phyloP scores from a whole-genome alignment of 2,329 filamentous ascomycete species.

The Albifimbria verrucaria region DNA sequence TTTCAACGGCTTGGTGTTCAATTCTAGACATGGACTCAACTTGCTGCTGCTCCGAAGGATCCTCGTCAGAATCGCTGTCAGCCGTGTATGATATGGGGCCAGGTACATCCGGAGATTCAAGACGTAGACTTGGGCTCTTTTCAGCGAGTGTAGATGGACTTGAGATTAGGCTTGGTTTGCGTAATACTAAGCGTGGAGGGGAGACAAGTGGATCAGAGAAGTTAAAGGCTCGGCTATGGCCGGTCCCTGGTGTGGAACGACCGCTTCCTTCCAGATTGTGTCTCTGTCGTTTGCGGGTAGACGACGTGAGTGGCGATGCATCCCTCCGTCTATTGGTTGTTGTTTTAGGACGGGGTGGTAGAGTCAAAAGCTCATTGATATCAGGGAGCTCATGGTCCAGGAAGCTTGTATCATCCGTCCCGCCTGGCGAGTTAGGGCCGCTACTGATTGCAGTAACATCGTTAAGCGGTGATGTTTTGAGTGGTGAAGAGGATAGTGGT shows the following conservation, averaged over 20 bases:
- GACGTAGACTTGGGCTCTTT: background rate
- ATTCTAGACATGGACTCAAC: background rate
- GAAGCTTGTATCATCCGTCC: slow-evolving; percentile 35
- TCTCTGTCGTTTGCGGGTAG: slow-evolving; percentile 26
- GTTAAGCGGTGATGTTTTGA: slow-evolving; percentile 21
- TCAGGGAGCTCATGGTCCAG: slow-evolving; percentile 34
- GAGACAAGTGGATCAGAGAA: background rate
- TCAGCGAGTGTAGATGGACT: background rate
- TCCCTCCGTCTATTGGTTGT: slow-evolving; percentile 19
- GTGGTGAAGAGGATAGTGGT: slow-evolving; percentile 25
- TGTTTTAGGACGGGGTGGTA: slow-evolving; percentile 9
- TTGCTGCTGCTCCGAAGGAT: slow-evolving; percentile 9
- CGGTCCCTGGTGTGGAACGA: slow-evolving; percentile 19
- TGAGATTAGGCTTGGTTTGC: background rate
- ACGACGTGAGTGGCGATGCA: slow-evolving; percentile 18
- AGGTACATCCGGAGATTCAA: background rate
- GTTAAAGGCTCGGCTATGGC: background rate
- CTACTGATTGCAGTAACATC: slow-evolving; percentile 26
- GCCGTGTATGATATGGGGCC: slow-evolving; percentile 8
- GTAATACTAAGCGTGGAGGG: background rate
- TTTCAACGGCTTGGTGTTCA: slow-evolving; percentile 18
- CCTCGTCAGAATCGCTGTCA: slow-evolving; percentile 21
- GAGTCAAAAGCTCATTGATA: slow-evolving; percentile 29
- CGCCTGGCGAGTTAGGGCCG: slow-evolving; percentile 27
- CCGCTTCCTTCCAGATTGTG: slow-evolving; percentile 28